Conservation (phyloP, 1,284 basidiomycete species). For the Stygiomarasmius scandens region DNA sequence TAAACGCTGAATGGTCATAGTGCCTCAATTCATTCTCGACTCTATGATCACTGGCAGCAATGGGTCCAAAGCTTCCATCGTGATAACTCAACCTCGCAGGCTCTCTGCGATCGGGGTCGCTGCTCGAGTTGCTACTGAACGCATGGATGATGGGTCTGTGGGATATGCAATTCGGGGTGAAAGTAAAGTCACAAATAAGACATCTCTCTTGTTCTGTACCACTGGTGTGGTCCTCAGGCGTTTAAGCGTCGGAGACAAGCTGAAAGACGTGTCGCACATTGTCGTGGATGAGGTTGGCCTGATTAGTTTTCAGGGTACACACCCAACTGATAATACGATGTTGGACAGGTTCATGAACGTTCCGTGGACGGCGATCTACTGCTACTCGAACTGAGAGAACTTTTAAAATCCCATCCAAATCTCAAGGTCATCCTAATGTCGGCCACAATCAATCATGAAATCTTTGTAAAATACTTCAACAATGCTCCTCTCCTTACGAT, state of each 20-base stretch:
- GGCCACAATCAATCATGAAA: conserved; percentile 88
- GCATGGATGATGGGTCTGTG: conserved; percentile 82
- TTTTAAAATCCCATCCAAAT: conserved; percentile 68
- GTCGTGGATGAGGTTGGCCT: conserved; percentile 83
- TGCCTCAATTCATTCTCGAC: conserved; percentile 90
- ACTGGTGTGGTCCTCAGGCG: conserved; percentile 89
- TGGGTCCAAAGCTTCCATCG: conserved; percentile 76
- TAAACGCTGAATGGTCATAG: conserved; percentile 34
- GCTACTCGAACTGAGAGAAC: conserved; percentile 81
- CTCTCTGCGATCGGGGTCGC: conserved; percentile 92
- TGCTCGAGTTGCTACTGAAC: conserved; percentile 84
- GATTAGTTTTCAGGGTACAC: too few species aligned
- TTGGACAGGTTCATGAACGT: conserved; percentile 79
- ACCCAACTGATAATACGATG: not conserved
- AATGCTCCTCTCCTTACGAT: conserved; percentile 84
- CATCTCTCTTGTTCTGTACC: conserved; percentile 88
- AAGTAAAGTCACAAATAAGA: conserved; percentile 65
- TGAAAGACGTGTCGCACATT: conserved; percentile 80
- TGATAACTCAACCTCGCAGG: conserved; percentile 90
- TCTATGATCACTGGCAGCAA: conserved; percentile 66
- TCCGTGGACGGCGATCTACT: conserved; percentile 91
- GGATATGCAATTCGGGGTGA: conserved; percentile 95
- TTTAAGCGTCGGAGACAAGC: conserved; percentile 72
- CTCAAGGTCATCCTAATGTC: conserved; percentile 89
- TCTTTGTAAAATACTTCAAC: conserved; percentile 81